Base-by-base conservation (phyloP, 345 rosid species). In the Gossypium rotundifolium region DNA sequence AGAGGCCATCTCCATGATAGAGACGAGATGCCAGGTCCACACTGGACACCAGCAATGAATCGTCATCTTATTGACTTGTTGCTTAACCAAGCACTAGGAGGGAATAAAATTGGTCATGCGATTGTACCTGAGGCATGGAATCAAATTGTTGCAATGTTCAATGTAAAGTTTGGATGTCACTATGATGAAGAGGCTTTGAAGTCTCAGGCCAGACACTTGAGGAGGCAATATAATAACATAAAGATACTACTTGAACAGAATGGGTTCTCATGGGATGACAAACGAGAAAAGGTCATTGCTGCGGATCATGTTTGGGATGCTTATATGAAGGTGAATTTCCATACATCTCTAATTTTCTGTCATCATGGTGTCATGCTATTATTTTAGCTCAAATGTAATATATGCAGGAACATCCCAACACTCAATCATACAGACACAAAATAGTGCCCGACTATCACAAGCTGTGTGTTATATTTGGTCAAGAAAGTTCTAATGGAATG, bases 191-290 rank as follows among this genome's bases (percentile, higher is more conserved):
- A 74, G 62, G 74, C 57, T 51, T 65, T 84, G 68, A 76, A 76
- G 70, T 78, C 72, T 45, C 79, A 68, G 25, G 77, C 66, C 54
- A 76, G 71, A 66, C 70, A 60, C 64, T 78, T 84, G 74, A 82
- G 87, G 79, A 58, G 45, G 72, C 79, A 76, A 73, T 80, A 80
- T 77, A 76, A 75, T 74, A 76, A 52, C 49, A 58, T 78, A 62
- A 84, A 74, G 38, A 16, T 54, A 57, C 82, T 84, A 38, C 77
- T 84, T 25, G 82, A 82, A 65, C 87, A 78, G 70, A 80, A 53
- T 55, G 84, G 82, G 1, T 84, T 82, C 70, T 78, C 48, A 74
- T 84, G 87, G 87, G 87, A 84, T 76, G 87, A 82, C 69, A 74
- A 58, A 53, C 80, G 11, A 62, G 85, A 84, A 66, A 82, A 76